Evolutionary conservation across 306 rosid species (phyloP).

Genomic region (Spatholobus suberectus): DNA sequence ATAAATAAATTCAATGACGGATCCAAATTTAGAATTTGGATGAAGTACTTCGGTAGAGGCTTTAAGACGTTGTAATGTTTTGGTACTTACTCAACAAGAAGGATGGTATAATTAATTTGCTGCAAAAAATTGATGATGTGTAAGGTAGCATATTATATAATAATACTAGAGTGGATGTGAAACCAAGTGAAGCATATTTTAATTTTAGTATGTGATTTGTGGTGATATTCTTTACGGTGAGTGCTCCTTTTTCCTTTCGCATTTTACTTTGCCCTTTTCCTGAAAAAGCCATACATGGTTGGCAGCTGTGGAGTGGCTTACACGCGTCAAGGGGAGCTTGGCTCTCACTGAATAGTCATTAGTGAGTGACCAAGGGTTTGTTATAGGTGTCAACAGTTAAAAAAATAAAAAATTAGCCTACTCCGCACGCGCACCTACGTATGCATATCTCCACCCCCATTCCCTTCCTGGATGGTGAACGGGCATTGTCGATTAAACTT

Average conservation of each 20-base stretch:
- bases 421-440: not conserved
- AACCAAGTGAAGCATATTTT: conserved; percentile 2
- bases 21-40: not conserved
- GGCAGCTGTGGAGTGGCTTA: conserved; percentile 35
- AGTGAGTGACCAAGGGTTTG: conserved; percentile 20
- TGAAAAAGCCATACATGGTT: conserved; percentile 27
- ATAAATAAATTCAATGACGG: not conserved
- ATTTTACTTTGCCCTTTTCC: conserved; percentile 9
- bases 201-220: conserved; percentile 15
- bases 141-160: not conserved
- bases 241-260: not conserved
- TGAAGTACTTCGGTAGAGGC: not conserved
- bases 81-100: not conserved
- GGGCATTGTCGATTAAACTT: not conserved
- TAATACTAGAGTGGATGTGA: conserved; percentile 5
- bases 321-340: conserved; percentile 37
- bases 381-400: not conserved
- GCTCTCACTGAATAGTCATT: conserved; percentile 1
- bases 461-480: not conserved
- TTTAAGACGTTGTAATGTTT: not conserved
- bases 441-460: no score
- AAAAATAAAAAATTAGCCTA: not conserved
- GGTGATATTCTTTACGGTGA: conserved; percentile 18
- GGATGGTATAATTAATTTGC: conserved; percentile 28
- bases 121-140: not conserved